phyloP scores from a whole-genome alignment of 1,284 basidiomycete genomes.

The Malassezia nana region DNA sequence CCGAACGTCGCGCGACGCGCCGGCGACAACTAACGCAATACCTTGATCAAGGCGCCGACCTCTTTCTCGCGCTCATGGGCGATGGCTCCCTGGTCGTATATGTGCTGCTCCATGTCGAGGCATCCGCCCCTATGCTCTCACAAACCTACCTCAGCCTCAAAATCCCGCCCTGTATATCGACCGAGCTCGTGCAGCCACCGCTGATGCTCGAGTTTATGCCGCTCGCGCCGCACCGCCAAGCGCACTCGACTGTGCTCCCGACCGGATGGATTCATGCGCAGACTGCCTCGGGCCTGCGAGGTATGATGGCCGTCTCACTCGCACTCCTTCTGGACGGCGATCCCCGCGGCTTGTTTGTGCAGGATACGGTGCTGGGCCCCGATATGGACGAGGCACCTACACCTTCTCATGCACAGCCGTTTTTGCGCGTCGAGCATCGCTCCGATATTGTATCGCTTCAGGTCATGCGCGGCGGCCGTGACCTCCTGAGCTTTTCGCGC shows the following conservation, averaged over 20 bases:
- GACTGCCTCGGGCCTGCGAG: slow-evolving; percentile 10
- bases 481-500: slow-evolving; percentile 7
- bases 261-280: slow-evolving; percentile 13
- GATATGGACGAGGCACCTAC: background rate
- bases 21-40: slow-evolving; percentile 8
- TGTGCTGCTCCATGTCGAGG: slow-evolving; percentile 2
- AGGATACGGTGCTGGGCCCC: slow-evolving; percentile 3
- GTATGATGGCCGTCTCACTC: slow-evolving; percentile 4
- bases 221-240: background rate
- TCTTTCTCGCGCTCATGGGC: slow-evolving; percentile 9
- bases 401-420: background rate
- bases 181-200: slow-evolving; percentile 1
- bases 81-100: slow-evolving; percentile 10
- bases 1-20: background rate
- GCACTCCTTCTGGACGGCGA: slow-evolving; percentile 14
- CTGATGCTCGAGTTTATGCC: slow-evolving; percentile 11
- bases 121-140: background rate
- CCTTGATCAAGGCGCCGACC: slow-evolving; percentile 4
- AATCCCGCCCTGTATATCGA: background rate
- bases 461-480: background rate
- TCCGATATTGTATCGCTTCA: slow-evolving; percentile 11
- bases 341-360: slow-evolving; percentile 10
- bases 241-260: background rate
- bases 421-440: slow-evolving; percentile 15
- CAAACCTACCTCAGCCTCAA: slow-evolving; percentile 1